Percentiles rank a stretch among this genome's conserved stretches.
Conservation (phyloP, 1,139 yeast genomes). For the Debaryomyces fabryi region DNA sequence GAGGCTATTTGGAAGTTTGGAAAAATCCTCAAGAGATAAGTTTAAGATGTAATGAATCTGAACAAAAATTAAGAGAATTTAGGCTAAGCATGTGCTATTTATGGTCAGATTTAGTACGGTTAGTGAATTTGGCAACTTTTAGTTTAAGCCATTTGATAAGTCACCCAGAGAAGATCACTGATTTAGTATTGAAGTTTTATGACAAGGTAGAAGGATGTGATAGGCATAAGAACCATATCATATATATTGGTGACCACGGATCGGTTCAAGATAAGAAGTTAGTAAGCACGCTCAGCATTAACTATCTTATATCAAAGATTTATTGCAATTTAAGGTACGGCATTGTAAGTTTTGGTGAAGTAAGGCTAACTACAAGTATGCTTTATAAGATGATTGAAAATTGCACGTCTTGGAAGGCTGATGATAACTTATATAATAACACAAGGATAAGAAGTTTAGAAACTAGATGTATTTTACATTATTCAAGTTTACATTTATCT, state of each 20-base stretch:
- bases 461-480: constrained; percentile 29
- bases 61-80: constrained; percentile 27
- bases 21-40: constrained; percentile 36
- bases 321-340: constrained; percentile 29
- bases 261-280: constrained; percentile 22
- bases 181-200: constrained; percentile 22
- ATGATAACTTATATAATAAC: constrained; percentile 20
- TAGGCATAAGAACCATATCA: constrained; percentile 27
- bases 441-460: constrained; percentile 27
- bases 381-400: constrained; percentile 28
- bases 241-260: constrained; percentile 24
- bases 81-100: constrained; percentile 36
- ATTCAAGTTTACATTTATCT: constrained; percentile 33
- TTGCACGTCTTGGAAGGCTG: constrained; percentile 32
- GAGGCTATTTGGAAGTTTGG: constrained; percentile 34
- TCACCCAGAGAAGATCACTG: constrained; percentile 26
- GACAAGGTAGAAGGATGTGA: constrained; percentile 31
- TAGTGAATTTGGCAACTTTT: constrained; percentile 36
- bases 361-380: constrained; percentile 26
- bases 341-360: constrained; percentile 25
- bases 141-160: constrained; percentile 29
- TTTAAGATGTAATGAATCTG: constrained; percentile 21
- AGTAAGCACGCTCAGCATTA: constrained; percentile 26
- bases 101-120: constrained; percentile 41
- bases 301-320: constrained; percentile 33